Evolutionary conservation across 768 basidiomycete species (phyloP).

Genomic region (Kondoa malvinella): DNA sequence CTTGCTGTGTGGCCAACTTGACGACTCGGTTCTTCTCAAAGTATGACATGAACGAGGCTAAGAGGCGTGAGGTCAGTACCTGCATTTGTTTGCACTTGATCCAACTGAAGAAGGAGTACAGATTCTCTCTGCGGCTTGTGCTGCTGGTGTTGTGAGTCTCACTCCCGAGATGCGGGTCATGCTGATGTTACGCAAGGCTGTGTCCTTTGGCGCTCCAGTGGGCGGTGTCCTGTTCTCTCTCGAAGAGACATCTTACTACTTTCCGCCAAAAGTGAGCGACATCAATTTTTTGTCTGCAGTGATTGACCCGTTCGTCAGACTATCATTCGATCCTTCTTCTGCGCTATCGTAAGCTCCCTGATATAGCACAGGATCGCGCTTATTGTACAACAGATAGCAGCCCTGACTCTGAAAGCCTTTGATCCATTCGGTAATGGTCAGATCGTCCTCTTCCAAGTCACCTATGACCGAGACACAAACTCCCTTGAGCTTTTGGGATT

Average conservation of each 20-base stretch:
- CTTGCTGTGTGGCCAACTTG: conserved; percentile 82
- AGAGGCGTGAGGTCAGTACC: conserved; percentile 89
- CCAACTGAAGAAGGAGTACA: too few species aligned
- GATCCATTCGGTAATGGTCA: conserved; percentile 94
- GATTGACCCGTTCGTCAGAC: conserved; percentile 95
- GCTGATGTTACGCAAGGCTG: too few species aligned
- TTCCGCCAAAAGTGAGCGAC: not conserved
- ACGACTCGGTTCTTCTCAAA: conserved; percentile 67
- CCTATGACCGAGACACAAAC: conserved; percentile 59
- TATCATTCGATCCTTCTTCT: conserved; percentile 94
- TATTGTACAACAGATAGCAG: conserved; percentile 41
- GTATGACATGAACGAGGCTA: conserved; percentile 93
- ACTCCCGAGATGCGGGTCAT: too few species aligned
- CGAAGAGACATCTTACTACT: conserved; percentile 58
- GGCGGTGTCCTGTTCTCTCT: conserved; percentile 74
- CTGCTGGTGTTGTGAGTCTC: conserved; percentile 93
- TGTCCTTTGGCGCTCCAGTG: conserved; percentile 80
- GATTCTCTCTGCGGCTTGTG: conserved; percentile 85
- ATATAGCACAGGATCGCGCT: not conserved
- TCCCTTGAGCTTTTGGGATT: conserved; percentile 74
- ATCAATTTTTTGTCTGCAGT: not conserved
- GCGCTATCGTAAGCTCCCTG: conserved; percentile 40
- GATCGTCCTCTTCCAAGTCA: conserved; percentile 77
- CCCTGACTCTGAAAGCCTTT: conserved; percentile 58
- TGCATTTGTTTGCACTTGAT: too few species aligned